phyloP scores from a whole-genome alignment of 805 yeast species.

The Saccharomyces mikatae region DNA sequence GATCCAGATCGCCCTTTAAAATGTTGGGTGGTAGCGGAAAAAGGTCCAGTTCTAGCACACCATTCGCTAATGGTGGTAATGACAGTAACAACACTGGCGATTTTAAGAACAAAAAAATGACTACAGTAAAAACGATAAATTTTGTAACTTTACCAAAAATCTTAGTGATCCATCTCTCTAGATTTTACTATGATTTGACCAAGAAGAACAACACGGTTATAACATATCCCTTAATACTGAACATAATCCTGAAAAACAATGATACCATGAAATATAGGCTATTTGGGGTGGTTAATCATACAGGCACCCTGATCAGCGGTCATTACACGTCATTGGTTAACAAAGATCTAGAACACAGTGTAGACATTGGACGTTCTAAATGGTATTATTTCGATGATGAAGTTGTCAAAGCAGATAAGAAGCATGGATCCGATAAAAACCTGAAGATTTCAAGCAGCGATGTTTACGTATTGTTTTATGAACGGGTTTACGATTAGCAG shows the following conservation, averaged over 20 bases:
- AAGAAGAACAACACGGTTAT: constrained; percentile 46
- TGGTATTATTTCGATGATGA: constrained; percentile 81
- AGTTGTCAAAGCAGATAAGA: constrained; percentile 36
- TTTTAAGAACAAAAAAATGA: constrained; percentile 28
- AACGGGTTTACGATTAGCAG: constrained; percentile 22
- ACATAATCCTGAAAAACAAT: constrained; percentile 37
- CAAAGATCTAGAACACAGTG: constrained; percentile 34
- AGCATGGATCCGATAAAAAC: constrained; percentile 40
- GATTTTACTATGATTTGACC: constrained; percentile 55
- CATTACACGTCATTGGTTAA: constrained; percentile 67
- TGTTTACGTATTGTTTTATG: constrained; percentile 66
- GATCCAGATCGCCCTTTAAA: constrained; percentile 12
- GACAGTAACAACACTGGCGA: constrained; percentile 64
- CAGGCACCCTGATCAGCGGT: constrained; percentile 63
- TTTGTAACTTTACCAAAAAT: constrained; percentile 76
- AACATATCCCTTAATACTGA: constrained; percentile 47
- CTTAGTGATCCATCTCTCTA: constrained; percentile 73
- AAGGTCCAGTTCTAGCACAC: constrained; percentile 27
- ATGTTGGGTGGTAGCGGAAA: constrained; percentile 4
- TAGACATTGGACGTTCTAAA: constrained; percentile 32
- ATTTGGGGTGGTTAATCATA: constrained; percentile 60
- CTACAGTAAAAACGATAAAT: constrained; percentile 58
- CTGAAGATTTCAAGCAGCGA: constrained; percentile 43
- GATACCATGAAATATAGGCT: constrained; percentile 40
- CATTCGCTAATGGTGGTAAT: constrained; percentile 34